Evolutionary conservation across 345 rosid species (phyloP).

Genomic region (Gossypium bickii): DNA sequence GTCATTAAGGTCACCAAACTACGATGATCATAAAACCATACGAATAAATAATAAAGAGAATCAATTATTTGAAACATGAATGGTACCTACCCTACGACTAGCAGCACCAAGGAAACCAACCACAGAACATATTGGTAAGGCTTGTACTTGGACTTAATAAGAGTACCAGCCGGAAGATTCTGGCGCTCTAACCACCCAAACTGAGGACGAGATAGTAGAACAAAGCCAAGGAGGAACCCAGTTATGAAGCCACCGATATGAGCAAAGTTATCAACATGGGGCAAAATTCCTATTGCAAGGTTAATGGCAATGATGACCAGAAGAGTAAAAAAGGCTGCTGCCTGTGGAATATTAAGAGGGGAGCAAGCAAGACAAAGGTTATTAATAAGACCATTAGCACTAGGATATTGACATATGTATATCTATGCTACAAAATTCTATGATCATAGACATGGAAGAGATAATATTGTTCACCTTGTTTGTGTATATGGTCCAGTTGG

Average conservation of each 20-base stretch:
- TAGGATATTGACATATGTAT: background rate
- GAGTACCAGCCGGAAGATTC: conserved; percentile 41
- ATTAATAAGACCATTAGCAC: background rate
- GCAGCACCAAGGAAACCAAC: conserved; percentile 46
- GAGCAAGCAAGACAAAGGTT: background rate
- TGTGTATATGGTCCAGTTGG: conserved; percentile 81
- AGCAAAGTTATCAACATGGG: conserved; percentile 87
- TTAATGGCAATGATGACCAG: conserved; percentile 61
- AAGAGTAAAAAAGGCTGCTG: conserved; percentile 77
- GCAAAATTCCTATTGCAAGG: conserved; percentile 75
- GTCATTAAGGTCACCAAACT: background rate
- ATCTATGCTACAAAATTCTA: background rate
- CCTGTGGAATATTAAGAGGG: conserved; percentile 32
- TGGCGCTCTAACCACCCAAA: conserved; percentile 57
- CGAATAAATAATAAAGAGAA: background rate
- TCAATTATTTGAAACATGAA: background rate
- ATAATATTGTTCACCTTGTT: conserved; percentile 53
- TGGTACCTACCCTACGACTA: conserved; percentile 54
- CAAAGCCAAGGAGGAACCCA: conserved; percentile 81
- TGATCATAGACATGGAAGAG: background rate
- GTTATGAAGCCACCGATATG: conserved; percentile 86
- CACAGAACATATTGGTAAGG: conserved; percentile 63
- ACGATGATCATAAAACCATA: background rate
- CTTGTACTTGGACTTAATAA: conserved; percentile 59
- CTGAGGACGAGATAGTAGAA: conserved; percentile 79